Evolutionary conservation across 441 rosid species (phyloP).

Genomic region (Aleurites moluccanus): DNA sequence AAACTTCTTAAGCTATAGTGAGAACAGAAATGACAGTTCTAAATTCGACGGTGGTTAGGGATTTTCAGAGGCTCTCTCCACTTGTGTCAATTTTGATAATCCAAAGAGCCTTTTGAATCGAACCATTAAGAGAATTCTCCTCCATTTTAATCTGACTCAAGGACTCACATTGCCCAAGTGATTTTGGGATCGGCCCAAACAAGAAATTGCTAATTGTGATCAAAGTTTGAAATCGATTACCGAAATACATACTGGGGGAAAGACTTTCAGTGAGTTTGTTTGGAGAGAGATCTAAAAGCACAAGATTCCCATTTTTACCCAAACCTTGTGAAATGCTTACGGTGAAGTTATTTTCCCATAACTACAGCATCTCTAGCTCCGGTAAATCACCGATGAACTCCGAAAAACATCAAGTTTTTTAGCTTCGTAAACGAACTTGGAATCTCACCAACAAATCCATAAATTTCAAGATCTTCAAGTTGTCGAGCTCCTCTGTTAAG

Average conservation of each 20-base stretch:
- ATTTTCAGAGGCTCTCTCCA: too few relatives aligned
- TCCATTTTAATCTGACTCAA: constrained; percentile 86
- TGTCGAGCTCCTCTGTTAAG: constrained; percentile 61
- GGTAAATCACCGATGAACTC: constrained; percentile 76
- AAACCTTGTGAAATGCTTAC: constrained; percentile 67
- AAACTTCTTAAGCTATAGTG: too few relatives aligned
- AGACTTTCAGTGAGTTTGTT: constrained; percentile 81
- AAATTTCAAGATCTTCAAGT: constrained; percentile 66
- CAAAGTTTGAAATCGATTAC: constrained; percentile 64
- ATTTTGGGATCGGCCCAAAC: constrained; percentile 79
- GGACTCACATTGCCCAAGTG: constrained; percentile 70
- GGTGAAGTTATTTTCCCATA: constrained; percentile 96
- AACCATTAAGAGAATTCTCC: constrained; percentile 79
- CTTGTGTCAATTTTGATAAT: constrained; percentile 71
- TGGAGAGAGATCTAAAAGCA: constrained; percentile 72
- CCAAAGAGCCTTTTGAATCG: constrained; percentile 84
- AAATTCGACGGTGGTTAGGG: too few relatives aligned
- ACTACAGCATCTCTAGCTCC: too few relatives aligned
- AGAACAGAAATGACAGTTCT: too few relatives aligned
- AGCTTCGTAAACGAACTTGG: constrained; percentile 58
- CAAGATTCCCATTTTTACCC: constrained; percentile 69
- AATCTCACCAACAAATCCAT: constrained; percentile 92
- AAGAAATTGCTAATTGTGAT: constrained; percentile 76
- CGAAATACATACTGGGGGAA: constrained; percentile 77
- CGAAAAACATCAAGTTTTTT: constrained; percentile 80